phyloP scores from a whole-genome alignment of 2,329 filamentous ascomycete species.

The Xylaria sp. region DNA sequence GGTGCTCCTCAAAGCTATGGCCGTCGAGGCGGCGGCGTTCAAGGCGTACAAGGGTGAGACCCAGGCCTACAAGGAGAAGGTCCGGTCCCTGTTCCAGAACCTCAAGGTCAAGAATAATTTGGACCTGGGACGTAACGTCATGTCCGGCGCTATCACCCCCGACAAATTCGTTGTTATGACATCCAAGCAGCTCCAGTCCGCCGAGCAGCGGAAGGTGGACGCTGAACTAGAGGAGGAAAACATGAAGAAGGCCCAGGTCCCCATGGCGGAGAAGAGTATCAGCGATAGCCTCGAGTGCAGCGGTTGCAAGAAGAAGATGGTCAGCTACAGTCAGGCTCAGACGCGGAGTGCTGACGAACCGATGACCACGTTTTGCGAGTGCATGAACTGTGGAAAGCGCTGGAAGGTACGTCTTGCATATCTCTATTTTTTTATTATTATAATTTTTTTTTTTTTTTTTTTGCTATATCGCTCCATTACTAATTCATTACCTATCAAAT shows the following conservation, averaged over 20 bases:
- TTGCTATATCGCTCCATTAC: background rate
- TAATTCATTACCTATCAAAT: slow-evolving; percentile 40
- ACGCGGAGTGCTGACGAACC: slow-evolving; percentile 95
- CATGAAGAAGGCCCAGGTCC: slow-evolving; percentile 96
- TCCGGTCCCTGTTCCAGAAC: slow-evolving; percentile 91
- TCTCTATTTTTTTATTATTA: slow-evolving; percentile 9
- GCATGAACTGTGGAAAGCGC: slow-evolving; percentile 70
- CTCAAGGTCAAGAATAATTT: slow-evolving; percentile 91
- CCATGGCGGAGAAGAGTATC: slow-evolving; percentile 89
- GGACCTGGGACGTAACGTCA: slow-evolving; percentile 75
- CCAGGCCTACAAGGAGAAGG: slow-evolving; percentile 81
- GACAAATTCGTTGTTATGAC: slow-evolving; percentile 84
- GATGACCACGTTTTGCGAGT: slow-evolving; percentile 78
- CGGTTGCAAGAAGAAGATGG: slow-evolving; percentile 91
- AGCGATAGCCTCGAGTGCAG: slow-evolving; percentile 86
- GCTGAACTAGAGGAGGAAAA: slow-evolving; percentile 84
- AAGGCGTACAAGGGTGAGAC: slow-evolving; percentile 72
- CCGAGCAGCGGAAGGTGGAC: slow-evolving; percentile 78
- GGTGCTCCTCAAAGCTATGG: slow-evolving; percentile 76
- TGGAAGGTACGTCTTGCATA: slow-evolving; percentile 67
- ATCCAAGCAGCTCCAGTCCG: slow-evolving; percentile 88
- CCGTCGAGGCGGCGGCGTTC: slow-evolving; percentile 82
- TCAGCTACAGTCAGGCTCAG: slow-evolving; percentile 95
- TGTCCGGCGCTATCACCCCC: slow-evolving; percentile 73
- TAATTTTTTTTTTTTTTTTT: slow-evolving; percentile 17